Evolutionary conservation across 495 filamentous ascomycete genomes (phyloP), one percentile per base, ranked within the genome.

Genomic region (Oidiodendron maius): DNA sequence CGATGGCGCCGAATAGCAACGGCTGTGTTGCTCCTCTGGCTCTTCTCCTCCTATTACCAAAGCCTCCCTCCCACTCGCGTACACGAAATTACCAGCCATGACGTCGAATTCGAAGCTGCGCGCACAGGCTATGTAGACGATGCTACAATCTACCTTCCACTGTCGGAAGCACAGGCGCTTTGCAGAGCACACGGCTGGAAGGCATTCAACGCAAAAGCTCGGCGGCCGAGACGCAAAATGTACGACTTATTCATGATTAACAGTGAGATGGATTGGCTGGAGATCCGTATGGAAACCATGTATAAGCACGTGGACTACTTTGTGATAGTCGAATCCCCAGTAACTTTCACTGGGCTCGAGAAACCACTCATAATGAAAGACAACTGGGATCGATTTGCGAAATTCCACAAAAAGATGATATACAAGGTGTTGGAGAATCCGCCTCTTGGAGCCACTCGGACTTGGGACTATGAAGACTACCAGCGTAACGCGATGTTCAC

Each of bases 191-290:
- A 50, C 22, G 3, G 17, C 8, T 45, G 36, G 26, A 2, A 6
- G 6, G n/a, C 46, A 39, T 36, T 20, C 35, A 4, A 2, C 10
- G 23, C 22, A 2, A 9, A 23, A 15, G 22, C 51, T 2, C 15
- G 39, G 12, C 17, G 12, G 3, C 13, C 30, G 18, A 12, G 22
- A 17, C 62, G 70, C 44, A 70, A 69, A 51, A 53, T 75, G 18
- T 73, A 67, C 51, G 70, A 73, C 42, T 47, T 73, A 2, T 62
- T 73, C 23, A 57, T 71, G 38, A 44, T 75, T 13, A 68, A 66
- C 28, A 63, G 58, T 5, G 71, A 73, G 59, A 55, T 75, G 6
- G 69, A 73, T 43, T 72, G 69, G 71, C 61, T 75, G 12, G 70
- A 73, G 40, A 69, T 75, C 39, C 64, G 69, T 2, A 46, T 75